Conservation (phyloP, 345 rosid species). For the Camelina neglecta region DNA sequence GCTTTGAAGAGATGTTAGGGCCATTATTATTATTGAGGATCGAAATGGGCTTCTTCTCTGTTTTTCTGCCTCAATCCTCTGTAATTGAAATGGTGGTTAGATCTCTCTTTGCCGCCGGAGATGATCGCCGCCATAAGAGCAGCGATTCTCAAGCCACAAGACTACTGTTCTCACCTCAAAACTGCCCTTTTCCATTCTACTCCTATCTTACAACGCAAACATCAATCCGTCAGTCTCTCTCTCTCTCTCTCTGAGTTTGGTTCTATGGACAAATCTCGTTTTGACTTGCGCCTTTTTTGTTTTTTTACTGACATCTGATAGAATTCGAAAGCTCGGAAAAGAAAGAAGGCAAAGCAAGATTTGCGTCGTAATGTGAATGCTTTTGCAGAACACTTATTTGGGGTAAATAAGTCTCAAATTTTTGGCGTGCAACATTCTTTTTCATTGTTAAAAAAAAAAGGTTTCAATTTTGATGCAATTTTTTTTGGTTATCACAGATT, state of each 20-base stretch:
- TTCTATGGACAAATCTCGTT: not conserved
- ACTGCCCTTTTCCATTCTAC: constrained; percentile 62
- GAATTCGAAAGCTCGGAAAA: constrained; percentile 32
- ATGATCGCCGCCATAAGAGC: constrained; percentile 54
- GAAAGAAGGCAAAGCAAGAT: constrained; percentile 47
- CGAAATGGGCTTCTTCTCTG: not conserved
- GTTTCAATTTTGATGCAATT: constrained; percentile 7
- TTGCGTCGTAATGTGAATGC: constrained; percentile 49
- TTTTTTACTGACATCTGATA: not conserved
- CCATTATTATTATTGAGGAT: not conserved
- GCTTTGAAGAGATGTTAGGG: not conserved
- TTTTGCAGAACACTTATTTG: constrained; percentile 57
- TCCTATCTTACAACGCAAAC: constrained; percentile 61
- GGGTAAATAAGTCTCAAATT: constrained; percentile 43
- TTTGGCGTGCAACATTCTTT: not conserved
- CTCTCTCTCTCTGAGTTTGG: not conserved
- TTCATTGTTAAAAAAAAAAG: not conserved
- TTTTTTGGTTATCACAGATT: constrained; percentile 41
- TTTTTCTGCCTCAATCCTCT: too few species aligned
- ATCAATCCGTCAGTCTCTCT: constrained; percentile 48
- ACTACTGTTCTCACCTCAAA: constrained; percentile 23
- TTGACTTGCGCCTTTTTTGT: too few species aligned
- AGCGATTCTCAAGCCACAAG: constrained; percentile 48
- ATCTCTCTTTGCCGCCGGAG: constrained; percentile 15
- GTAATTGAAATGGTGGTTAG: not conserved